Percentiles rank a stretch among this genome's conserved stretches.
These are phyloP conservation scores for Raphidocelis subcapitata DNA, from an alignment of 139 green algal genomes.

Conservation along the genomic window DNA sequence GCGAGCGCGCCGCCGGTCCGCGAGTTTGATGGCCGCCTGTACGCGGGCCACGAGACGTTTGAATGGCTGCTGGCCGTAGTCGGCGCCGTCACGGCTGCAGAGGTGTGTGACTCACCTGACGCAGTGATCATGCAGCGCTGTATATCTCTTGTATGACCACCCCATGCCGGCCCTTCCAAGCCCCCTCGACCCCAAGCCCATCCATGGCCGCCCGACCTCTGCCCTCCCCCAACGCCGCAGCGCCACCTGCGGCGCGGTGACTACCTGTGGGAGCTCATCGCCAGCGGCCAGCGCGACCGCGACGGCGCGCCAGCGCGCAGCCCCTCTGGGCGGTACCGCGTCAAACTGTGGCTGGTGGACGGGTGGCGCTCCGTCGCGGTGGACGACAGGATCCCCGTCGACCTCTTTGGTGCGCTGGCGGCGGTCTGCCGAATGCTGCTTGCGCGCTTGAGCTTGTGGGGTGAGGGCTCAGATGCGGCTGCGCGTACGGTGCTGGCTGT, in stretches of 20 bases:
- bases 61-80: conserved; percentile 65
- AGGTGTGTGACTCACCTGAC: conserved; percentile 15
- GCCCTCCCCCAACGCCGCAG: background rate
- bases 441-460: too few species aligned
- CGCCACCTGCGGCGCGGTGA: conserved; percentile 40
- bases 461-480: too few species aligned
- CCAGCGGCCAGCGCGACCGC: conserved; percentile 57
- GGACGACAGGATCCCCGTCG: conserved; percentile 78
- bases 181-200: too few species aligned
- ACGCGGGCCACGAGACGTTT: conserved; percentile 53
- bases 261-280: conserved; percentile 76
- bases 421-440: too few species aligned
- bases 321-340: conserved; percentile 56
- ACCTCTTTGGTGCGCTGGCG: conserved; percentile 69
- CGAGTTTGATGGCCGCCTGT: conserved; percentile 49
- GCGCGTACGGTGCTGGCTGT: too few species aligned
- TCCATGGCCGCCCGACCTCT: too few species aligned
- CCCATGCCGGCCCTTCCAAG: background rate
- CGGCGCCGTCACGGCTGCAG: conserved; percentile 38
- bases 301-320: conserved; percentile 41
- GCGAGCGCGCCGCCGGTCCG: conserved; percentile 4
- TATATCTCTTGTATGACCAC: background rate
- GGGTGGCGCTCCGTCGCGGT: conserved; percentile 69
- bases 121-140: background rate
- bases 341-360: conserved; percentile 70